Percentiles rank a stretch among this genome's conserved stretches.
These are phyloP conservation scores for Hypericum androsaemum DNA, from an alignment of 345 rosid species.

Conservation along the genomic window DNA sequence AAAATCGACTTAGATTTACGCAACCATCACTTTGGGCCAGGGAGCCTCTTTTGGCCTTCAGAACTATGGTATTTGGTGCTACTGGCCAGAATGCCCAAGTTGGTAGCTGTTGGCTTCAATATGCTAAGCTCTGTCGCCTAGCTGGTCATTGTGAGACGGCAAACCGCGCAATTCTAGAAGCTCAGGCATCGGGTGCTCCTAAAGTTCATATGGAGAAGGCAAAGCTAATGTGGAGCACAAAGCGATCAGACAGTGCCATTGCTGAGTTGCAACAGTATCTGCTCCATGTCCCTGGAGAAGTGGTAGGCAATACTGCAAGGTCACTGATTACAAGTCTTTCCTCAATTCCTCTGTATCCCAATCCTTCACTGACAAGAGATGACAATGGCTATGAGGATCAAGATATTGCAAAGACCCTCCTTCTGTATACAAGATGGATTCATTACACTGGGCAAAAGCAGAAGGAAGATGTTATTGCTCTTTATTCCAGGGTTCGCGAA, in stretches of 20 bases:
- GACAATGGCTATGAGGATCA: conserved; percentile 31
- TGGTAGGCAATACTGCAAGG: conserved; percentile 60
- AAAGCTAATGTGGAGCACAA: conserved; percentile 84
- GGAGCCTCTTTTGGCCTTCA: conserved; percentile 87
- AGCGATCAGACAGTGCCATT: conserved; percentile 86
- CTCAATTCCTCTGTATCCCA: conserved; percentile 56
- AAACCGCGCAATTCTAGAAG: conserved; percentile 82
- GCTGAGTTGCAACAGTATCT: conserved; percentile 84
- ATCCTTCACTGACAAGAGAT: conserved; percentile 24
- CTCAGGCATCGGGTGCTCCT: conserved; percentile 82
- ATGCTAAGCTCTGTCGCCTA: conserved; percentile 93
- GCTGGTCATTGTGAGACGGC: conserved; percentile 98
- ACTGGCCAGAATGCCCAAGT: conserved; percentile 79
- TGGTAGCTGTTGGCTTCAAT: conserved; percentile 93
- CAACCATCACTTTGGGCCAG: conserved; percentile 93
- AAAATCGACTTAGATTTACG: conserved; percentile 75
- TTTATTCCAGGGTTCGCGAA: conserved; percentile 77
- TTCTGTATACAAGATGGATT: conserved; percentile 85
- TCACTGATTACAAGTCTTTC: conserved; percentile 69
- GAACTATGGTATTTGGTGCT: conserved; percentile 78
- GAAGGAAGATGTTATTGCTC: conserved; percentile 85
- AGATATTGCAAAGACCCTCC: conserved; percentile 83
- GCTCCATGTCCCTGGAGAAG: conserved; percentile 75
- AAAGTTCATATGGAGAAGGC: conserved; percentile 94
- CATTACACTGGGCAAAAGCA: conserved; percentile 89